Base-by-base conservation (phyloP, 2,329 filamentous ascomycete genomes). In the Aspergillus bombycis region DNA sequence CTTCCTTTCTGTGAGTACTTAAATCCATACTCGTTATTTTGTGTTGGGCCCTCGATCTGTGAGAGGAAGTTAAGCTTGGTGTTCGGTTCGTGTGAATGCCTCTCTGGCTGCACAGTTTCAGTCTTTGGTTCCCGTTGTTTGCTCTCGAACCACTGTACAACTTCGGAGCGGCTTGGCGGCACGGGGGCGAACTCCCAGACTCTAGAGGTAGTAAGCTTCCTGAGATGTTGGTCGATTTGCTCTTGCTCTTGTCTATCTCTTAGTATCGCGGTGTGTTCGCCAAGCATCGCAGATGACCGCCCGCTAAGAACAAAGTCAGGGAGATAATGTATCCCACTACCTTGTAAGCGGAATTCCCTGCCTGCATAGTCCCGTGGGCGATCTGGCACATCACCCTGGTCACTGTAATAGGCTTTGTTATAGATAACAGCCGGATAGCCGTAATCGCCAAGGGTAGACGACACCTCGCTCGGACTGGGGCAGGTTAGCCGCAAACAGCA, bases 11-110 rank as follows among this genome's bases (percentile, higher is more conserved):
- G 93, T 0, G 91, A 93, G 75, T 91, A 96, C 74, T 94, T 95
- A 81, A 94, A 94, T 0, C 91, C 92, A 74, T 94, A 85, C 65
- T 87, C 89, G 71, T 92, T 91, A 74, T 86, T 91, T 58, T 94
- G 94, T 0, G 94, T 97, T 0, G 93, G 89, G 0, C 91, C 93
- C 57, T 96, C 92, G 60, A 98, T 94, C 73, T 98, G 94, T 1
- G 93, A 97, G 7, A 93, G 76, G 65, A 69, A 61, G 69, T 79
- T 70, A 1, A 57, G 72, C n/a, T 74, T 70, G 7, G 62, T 62
- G 53, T 74, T 71, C 2, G 66, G 57, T 32, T 56, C 54, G 12
- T 48, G n/a, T 14, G n/a, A 28, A n/a, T 23, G 30, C 48, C 48
- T 30, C 62, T 69, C 58, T 38, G 52, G 11, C 62, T 67, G 55